Evolutionary conservation across 2,329 filamentous ascomycete genomes (phyloP).

Genomic region (Fusarium penzigii): DNA sequence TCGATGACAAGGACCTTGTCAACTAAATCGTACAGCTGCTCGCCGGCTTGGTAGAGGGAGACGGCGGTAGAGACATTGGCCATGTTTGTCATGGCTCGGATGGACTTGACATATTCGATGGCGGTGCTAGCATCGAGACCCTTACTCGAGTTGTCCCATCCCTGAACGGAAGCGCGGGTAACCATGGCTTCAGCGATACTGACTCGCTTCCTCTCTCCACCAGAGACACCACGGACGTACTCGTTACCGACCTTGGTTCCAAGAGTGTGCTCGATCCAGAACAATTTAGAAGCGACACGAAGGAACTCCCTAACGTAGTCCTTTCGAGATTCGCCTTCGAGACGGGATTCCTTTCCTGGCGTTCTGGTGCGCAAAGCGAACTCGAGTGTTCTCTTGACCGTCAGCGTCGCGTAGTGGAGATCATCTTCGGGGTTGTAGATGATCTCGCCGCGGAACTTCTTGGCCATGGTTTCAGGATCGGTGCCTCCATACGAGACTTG

Average conservation of each 20-base stretch:
- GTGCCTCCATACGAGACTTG: conserved; percentile 63
- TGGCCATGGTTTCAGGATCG: conserved; percentile 46
- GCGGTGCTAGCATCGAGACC: conserved; percentile 74
- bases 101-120: conserved; percentile 67
- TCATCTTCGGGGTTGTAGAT: conserved; percentile 71
- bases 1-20: conserved; percentile 79
- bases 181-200: conserved; percentile 70
- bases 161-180: conserved; percentile 61
- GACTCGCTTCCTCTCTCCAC: conserved; percentile 72
- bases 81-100: conserved; percentile 67
- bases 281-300: conserved; percentile 66
- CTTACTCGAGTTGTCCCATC: conserved; percentile 74
- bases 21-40: conserved; percentile 66
- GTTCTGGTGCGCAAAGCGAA: conserved; percentile 69
- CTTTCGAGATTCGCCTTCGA: conserved; percentile 60
- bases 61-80: conserved; percentile 71
- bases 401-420: conserved; percentile 68
- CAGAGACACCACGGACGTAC: conserved; percentile 62
- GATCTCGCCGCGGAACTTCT: conserved; percentile 60
- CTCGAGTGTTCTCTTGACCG: conserved; percentile 64
- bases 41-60: conserved; percentile 71
- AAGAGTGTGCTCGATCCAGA: conserved; percentile 70
- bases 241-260: conserved; percentile 71
- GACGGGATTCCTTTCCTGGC: conserved; percentile 48
- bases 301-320: conserved; percentile 56